Percentiles rank a stretch among this genome's conserved stretches.
Conservation (phyloP, 768 basidiomycete genomes). For the Mrakia blollopis region DNA sequence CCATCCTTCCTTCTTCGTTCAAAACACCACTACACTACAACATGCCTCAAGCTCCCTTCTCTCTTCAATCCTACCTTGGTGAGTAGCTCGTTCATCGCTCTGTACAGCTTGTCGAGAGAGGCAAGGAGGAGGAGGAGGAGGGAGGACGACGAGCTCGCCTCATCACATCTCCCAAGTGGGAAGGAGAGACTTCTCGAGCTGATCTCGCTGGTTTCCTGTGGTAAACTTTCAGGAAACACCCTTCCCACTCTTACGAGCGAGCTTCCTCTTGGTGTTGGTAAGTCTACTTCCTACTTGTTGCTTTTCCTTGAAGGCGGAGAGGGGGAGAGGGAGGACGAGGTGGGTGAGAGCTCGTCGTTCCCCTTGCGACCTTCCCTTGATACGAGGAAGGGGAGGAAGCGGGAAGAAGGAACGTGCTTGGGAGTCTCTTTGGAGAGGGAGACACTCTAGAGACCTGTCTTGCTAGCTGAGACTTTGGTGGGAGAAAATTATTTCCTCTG, state of each 20-base stretch:
- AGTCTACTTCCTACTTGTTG: slow-evolving; percentile 33
- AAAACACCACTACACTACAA: neutral
- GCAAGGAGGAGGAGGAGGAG: neutral
- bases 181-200: neutral
- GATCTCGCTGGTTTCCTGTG: neutral
- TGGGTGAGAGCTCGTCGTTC: neutral
- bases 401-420: too few species aligned
- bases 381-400: too few species aligned
- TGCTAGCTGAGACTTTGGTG: too few species aligned
- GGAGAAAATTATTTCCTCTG: neutral
- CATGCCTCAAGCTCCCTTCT: slow-evolving; percentile 45
- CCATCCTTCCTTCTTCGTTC: neutral
- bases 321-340: neutral
- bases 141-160: neutral
- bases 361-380: too few species aligned
- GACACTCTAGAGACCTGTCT: too few species aligned
- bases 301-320: neutral
- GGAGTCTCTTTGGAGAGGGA: too few species aligned
- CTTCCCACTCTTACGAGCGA: slow-evolving; percentile 41
- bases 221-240: slow-evolving; percentile 12
- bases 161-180: neutral
- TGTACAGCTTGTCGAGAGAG: neutral
- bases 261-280: slow-evolving; percentile 43
- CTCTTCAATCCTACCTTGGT: slow-evolving; percentile 41
- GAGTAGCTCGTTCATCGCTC: neutral